Evolutionary conservation across 768 basidiomycete genomes (phyloP).

Genomic region (Boletus edulis): DNA sequence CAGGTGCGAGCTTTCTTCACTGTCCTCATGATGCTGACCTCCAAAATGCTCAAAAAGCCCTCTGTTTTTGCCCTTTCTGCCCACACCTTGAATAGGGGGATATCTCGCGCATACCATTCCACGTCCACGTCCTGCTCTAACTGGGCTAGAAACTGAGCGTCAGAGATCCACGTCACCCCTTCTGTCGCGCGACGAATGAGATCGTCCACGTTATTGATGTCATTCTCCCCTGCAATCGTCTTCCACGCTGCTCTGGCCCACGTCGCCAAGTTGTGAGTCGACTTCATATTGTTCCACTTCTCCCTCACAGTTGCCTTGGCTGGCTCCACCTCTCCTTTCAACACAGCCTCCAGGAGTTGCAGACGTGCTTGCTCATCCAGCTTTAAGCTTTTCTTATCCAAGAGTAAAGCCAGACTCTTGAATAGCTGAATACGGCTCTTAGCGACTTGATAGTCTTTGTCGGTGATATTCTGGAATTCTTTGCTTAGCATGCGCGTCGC

Average conservation of each 20-base stretch:
- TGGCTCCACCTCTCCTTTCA: slow-evolving; percentile 2
- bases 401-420: no score
- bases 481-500: no score
- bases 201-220: neutral
- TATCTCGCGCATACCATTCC: neutral
- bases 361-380: neutral
- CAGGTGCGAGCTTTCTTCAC: slow-evolving; percentile 7
- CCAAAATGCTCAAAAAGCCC: neutral
- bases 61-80: neutral
- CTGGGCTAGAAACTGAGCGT: slow-evolving; percentile 13
- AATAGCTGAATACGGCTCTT: no score
- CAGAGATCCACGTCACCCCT: neutral
- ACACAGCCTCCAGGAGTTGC: neutral
- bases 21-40: neutral
- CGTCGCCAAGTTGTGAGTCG: no score
- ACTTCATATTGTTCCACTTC: no score
- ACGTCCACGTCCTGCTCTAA: neutral
- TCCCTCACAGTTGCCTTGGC: neutral
- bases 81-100: neutral
- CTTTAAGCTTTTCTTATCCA: neutral
- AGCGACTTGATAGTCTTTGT: no score
- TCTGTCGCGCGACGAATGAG: slow-evolving; percentile 1
- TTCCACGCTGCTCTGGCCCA: neutral
- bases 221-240: neutral
- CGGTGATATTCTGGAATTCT: no score